phyloP scores from a whole-genome alignment of 495 filamentous ascomycete species.

The Pyronema omphalodes region DNA sequence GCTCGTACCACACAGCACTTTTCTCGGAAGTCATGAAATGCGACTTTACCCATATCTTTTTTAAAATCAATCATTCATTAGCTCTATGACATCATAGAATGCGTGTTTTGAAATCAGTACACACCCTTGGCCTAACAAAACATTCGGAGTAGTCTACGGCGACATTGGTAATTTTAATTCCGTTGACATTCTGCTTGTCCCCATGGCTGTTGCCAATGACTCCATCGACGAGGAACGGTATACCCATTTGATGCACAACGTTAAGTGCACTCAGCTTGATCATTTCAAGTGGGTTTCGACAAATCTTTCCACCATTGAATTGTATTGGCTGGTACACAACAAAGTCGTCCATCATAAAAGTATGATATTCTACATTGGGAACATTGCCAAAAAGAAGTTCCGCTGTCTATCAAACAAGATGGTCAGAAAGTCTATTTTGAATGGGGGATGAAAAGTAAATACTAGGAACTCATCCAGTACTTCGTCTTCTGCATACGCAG shows the following conservation, averaged over 20 bases:
- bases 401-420: too few relatives aligned
- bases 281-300: neutral
- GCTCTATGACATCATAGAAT: neutral
- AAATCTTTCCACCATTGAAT: neutral
- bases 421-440: too few relatives aligned
- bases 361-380: neutral
- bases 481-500: too few relatives aligned
- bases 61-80: neutral
- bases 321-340: neutral
- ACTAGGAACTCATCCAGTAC: too few relatives aligned
- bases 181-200: neutral
- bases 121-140: conserved; percentile 27
- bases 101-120: conserved; percentile 47
- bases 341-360: neutral
- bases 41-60: neutral
- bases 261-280: neutral
- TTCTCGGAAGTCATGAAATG: conserved; percentile 28
- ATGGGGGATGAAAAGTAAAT: too few relatives aligned
- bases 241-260: neutral
- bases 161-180: neutral
- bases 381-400: too few relatives aligned
- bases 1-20: conserved; percentile 39
- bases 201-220: neutral
- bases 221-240: neutral
- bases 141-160: conserved; percentile 38